Evolutionary conservation across 306 rosid species (phyloP).

Genomic region (Ziziphus jujuba): DNA sequence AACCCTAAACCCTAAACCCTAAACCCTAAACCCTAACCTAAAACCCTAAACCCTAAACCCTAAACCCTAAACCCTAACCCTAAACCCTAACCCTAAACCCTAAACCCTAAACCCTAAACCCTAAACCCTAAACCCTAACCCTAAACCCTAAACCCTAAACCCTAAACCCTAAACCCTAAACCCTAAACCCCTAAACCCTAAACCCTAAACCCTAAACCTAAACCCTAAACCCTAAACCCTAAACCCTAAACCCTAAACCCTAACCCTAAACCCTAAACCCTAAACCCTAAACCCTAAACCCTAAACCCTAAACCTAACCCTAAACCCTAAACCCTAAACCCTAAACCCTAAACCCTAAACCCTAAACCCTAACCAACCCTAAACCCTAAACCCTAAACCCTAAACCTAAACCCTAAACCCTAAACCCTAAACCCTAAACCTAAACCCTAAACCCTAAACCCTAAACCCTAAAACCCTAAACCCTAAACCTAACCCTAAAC

Average conservation of each 20-base stretch:
- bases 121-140: conserved; percentile 7
- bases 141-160: conserved; percentile 13
- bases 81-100: conserved; percentile 19
- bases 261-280: conserved; percentile 16
- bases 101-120: conserved; percentile 16
- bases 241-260: conserved; percentile 17
- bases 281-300: conserved; percentile 16
- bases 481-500: neutral
- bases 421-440: conserved; percentile 14
- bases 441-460: conserved; percentile 11
- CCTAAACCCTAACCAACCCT: conserved; percentile 7
- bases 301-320: conserved; percentile 18
- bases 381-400: conserved; percentile 8
- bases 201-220: conserved; percentile 17
- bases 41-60: conserved; percentile 11
- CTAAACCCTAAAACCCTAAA: neutral
- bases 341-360: conserved; percentile 5
- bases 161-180: conserved; percentile 16
- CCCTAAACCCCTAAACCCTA: conserved; percentile 19
- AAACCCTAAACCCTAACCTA: conserved; percentile 12
- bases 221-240: neutral
- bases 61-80: conserved; percentile 16
- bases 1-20: conserved; percentile 22
- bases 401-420: conserved; percentile 7
- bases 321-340: conserved; percentile 5